phyloP scores from a whole-genome alignment of 2,329 filamentous ascomycete genomes.

The Exophiala calicioides region DNA sequence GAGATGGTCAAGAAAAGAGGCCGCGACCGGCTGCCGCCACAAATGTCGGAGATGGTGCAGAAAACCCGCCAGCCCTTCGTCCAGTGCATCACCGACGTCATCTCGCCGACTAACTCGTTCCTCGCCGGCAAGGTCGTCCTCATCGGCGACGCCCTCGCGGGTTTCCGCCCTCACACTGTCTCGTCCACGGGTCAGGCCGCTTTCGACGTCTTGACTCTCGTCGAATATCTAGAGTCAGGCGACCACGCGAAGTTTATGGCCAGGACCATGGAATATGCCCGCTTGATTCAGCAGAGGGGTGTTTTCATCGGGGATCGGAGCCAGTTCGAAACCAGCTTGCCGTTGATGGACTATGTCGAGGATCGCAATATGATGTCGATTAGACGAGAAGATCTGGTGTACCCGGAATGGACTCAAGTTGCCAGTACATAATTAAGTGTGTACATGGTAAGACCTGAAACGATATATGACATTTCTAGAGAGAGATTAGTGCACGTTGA shows the following conservation, averaged over 20 bases:
- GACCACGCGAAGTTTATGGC: slow-evolving; percentile 29
- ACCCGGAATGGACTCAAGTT: slow-evolving; percentile 25
- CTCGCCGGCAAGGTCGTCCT: slow-evolving; percentile 34
- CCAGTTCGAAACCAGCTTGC: slow-evolving; percentile 22
- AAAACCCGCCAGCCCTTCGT: slow-evolving; percentile 35
- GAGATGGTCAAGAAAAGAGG: slow-evolving; percentile 29
- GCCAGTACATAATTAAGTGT: too few species aligned
- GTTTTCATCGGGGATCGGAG: slow-evolving; percentile 22
- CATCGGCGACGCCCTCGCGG: slow-evolving; percentile 35
- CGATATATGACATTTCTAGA: too few species aligned
- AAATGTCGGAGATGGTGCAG: slow-evolving; percentile 31
- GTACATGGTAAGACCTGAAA: too few species aligned
- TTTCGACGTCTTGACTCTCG: slow-evolving; percentile 28
- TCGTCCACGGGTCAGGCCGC: slow-evolving; percentile 35
- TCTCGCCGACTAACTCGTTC: slow-evolving; percentile 28
- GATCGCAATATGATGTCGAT: slow-evolving; percentile 26
- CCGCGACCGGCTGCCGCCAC: slow-evolving; percentile 26
- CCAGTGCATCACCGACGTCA: slow-evolving; percentile 32
- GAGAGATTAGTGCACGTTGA: too few species aligned
- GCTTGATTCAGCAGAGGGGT: slow-evolving; percentile 20
- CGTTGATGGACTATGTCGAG: slow-evolving; percentile 22
- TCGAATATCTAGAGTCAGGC: slow-evolving; percentile 29
- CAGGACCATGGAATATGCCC: slow-evolving; percentile 25
- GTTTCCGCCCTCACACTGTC: slow-evolving; percentile 33
- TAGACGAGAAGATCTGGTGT: slow-evolving; percentile 20